Evolutionary conservation across 768 basidiomycete species (phyloP), one percentile per base, ranked within the genome.

Genomic region (Amylocystis lapponica): DNA sequence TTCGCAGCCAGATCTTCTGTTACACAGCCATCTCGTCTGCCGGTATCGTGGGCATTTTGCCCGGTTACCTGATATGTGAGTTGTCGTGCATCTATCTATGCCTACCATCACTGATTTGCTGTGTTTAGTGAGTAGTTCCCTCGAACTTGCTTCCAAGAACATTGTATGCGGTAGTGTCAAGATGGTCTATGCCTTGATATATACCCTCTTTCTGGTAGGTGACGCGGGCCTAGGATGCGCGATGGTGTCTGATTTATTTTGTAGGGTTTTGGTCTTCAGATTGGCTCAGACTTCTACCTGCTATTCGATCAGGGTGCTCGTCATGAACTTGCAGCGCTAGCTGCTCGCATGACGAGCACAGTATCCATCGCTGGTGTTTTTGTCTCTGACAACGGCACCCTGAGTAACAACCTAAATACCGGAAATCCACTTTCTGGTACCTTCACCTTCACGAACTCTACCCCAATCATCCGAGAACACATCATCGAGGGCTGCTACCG

Each of bases 1-100:
- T 91, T 46, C 75, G 75, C 14, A 76, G 72, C 38, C 74, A 81
- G 37, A 72, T 86, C 38, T 95, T 96, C 64, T 96, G 92, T 60
- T 96, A 94, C 58, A 84, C 88, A 3, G 86, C 93, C 3, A 85
- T 95, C 46, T 92, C 92, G 1, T 91, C 88, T 7, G 75, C 89
- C 39, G 82, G 81, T 20, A 87, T 94, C 43, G 86, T 94, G 25
- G 81, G 87, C 27, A 91, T 95, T 47, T 74, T 94, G 34, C 91
- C 91, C n/a, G 91, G 88, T 1, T 93, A 84, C 63, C 72, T 89
- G 38, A 86, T 90, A 46, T 60, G 87, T 87, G 58, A 46, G 82
- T 34, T 30, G 32, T 27, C 26, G 9, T 27, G 37, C 25, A 20
- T 27, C 39, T 45, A 32, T 52, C 44, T 30, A 26, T 11, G 13